These are phyloP conservation scores for Aspergillus sp. DNA, from an alignment of 2,329 filamentous ascomycete species.

Conservation along the genomic window DNA sequence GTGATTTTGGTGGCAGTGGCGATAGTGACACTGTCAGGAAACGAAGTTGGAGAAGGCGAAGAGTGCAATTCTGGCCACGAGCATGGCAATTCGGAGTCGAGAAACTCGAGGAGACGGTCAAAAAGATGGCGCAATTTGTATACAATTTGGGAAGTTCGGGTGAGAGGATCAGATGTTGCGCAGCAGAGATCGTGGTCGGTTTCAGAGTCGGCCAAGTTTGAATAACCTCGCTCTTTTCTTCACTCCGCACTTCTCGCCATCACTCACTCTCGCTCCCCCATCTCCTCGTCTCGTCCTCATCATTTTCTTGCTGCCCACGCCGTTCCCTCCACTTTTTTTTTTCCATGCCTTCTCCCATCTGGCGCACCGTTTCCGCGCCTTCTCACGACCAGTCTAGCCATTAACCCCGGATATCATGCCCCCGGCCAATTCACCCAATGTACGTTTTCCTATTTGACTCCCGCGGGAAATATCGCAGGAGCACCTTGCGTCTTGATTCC, in stretches of 20 bases:
- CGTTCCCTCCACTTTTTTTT: not conserved
- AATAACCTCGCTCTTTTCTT: not conserved
- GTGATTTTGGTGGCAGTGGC: not conserved
- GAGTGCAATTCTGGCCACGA: not conserved
- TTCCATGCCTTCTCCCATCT: conserved; percentile 5
- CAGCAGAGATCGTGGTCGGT: not conserved
- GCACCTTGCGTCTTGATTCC: not conserved
- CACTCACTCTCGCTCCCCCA: not conserved
- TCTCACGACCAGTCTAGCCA: not conserved
- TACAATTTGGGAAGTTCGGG: not conserved
- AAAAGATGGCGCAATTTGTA: not conserved
- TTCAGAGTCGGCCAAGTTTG: not conserved
- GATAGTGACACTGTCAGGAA: not conserved
- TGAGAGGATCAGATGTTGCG: not conserved
- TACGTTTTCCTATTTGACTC: conserved; percentile 27
- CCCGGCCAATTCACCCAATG: conserved; percentile 45
- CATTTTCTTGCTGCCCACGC: not conserved
- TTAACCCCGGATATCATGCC: conserved; percentile 31
- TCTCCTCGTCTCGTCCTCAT: not conserved
- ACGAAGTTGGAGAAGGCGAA: not conserved
- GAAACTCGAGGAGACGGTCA: not conserved
- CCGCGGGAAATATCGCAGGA: not conserved
- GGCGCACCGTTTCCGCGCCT: conserved; percentile 13
- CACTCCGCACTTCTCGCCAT: not conserved
- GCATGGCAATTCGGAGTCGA: not conserved